phyloP scores from a whole-genome alignment of 306 rosid species.

The Ceratonia siliqua region DNA sequence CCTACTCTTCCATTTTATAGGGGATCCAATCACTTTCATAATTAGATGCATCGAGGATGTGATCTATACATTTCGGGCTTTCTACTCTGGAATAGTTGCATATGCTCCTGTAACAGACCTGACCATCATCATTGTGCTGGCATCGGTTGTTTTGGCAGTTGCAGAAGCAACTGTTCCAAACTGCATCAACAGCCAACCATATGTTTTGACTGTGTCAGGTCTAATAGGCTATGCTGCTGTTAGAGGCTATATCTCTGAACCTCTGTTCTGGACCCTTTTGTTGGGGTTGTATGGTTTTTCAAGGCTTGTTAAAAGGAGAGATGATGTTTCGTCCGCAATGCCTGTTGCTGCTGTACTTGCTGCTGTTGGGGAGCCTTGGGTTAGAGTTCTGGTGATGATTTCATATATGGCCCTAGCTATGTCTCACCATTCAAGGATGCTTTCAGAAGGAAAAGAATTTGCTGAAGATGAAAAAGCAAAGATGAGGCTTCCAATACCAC shows the following conservation, averaged over 20 bases:
- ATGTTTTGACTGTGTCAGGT: slow-evolving; percentile 72
- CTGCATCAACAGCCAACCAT: slow-evolving; percentile 63
- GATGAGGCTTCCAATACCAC: slow-evolving; percentile 68
- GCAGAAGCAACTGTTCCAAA: slow-evolving; percentile 79
- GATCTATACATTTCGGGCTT: slow-evolving; percentile 58
- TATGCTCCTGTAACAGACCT: slow-evolving; percentile 75
- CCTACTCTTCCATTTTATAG: slow-evolving; percentile 61
- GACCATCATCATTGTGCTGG: slow-evolving; percentile 54
- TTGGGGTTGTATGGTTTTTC: slow-evolving; percentile 66
- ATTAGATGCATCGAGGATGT: slow-evolving; percentile 64
- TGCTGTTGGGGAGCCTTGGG: slow-evolving; percentile 92
- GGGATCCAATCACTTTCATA: slow-evolving; percentile 71
- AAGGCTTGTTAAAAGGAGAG: slow-evolving; percentile 60
- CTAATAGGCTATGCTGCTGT: slow-evolving; percentile 81
- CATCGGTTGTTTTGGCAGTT: slow-evolving; percentile 70
- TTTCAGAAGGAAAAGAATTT: slow-evolving; percentile 46
- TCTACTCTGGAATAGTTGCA: slow-evolving; percentile 73
- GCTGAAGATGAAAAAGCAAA: slow-evolving; percentile 35
- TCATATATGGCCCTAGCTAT: slow-evolving; percentile 66
- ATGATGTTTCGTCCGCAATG: slow-evolving; percentile 73
- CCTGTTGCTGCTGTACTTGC: slow-evolving; percentile 82
- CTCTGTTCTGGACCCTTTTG: slow-evolving; percentile 84
- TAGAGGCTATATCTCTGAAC: slow-evolving; percentile 73
- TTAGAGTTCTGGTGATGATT: slow-evolving; percentile 65
- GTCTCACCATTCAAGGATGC: slow-evolving; percentile 55